Conservation (phyloP, 2,329 filamentous ascomycete genomes). For the Arthroderma sp. region DNA sequence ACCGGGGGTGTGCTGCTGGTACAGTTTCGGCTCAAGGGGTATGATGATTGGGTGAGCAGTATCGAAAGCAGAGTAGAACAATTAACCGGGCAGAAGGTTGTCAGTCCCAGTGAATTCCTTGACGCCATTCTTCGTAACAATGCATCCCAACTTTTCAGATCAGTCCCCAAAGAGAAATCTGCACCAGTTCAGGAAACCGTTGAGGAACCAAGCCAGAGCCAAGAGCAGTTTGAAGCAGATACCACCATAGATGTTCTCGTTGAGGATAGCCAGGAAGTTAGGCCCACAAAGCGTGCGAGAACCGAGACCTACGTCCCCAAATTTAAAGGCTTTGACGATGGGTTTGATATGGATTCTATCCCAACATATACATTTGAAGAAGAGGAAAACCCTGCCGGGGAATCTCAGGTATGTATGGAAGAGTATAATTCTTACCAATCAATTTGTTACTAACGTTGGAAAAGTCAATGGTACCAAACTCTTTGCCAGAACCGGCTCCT, state of each 20-base stretch:
- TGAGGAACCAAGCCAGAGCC: not conserved
- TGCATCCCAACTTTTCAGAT: conserved; percentile 55
- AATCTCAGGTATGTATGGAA: conserved; percentile 6
- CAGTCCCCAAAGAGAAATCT: conserved; percentile 33
- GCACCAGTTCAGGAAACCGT: conserved; percentile 3
- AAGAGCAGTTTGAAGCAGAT: not conserved
- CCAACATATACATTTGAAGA: conserved; percentile 23
- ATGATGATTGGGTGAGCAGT: conserved; percentile 53
- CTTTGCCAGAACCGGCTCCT: conserved; percentile 16
- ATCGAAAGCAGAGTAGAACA: conserved; percentile 58
- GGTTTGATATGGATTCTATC: conserved; percentile 35
- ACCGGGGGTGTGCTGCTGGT: conserved; percentile 64
- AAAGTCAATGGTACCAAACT: conserved; percentile 4
- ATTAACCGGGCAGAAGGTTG: conserved; percentile 63
- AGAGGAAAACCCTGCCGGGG: conserved; percentile 10
- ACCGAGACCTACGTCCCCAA: conserved; percentile 24
- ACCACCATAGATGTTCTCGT: not conserved
- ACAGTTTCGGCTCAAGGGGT: conserved; percentile 49
- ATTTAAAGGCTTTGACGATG: conserved; percentile 63
- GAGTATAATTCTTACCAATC: not conserved
- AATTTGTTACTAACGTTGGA: conserved; percentile 1
- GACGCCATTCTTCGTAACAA: conserved; percentile 78
- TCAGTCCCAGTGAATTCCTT: conserved; percentile 83
- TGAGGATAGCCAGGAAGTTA: conserved; percentile 9
- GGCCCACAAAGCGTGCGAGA: conserved; percentile 14